A percentile compares a stretch with the other conserved stretches of the same genome.
Conservation (phyloP, 2,329 filamentous ascomycete genomes). For the Claviceps humidiphila region DNA sequence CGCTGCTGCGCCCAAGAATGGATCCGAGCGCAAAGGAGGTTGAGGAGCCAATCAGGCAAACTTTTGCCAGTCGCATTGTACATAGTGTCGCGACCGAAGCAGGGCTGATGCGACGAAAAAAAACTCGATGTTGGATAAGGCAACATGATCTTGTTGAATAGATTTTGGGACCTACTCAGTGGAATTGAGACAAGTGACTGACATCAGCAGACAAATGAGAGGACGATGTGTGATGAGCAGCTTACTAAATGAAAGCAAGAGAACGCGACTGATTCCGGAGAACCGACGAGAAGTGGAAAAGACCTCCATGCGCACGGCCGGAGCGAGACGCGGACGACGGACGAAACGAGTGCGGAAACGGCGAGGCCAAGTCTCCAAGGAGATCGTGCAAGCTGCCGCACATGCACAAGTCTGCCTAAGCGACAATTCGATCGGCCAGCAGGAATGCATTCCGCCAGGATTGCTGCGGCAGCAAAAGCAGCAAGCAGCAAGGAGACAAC, state of each 20-base stretch:
- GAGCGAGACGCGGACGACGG: not conserved
- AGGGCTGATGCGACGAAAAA: not conserved
- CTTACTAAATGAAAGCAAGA: not conserved
- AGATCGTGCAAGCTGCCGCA: too few relatives aligned
- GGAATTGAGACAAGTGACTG: constrained; percentile 2
- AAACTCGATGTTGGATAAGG: constrained; percentile 6
- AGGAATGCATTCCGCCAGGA: not conserved
- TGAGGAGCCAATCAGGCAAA: not conserved
- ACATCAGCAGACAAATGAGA: not conserved
- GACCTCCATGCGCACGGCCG: not conserved
- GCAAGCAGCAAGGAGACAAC: not conserved
- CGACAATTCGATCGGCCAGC: too few relatives aligned
- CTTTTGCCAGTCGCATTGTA: not conserved
- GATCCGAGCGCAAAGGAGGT: constrained; percentile 50
- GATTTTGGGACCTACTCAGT: constrained; percentile 1
- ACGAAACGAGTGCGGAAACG: not conserved
- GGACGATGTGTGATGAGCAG: constrained; percentile 1
- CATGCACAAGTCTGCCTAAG: too few relatives aligned
- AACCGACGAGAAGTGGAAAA: not conserved
- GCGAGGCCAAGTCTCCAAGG: too few relatives aligned
- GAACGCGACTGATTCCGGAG: not conserved
- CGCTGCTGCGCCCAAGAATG: constrained; percentile 37
- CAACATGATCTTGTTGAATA: constrained; percentile 2
- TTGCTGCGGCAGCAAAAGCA: not conserved
- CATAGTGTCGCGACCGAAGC: not conserved